Conservation (phyloP, 768 basidiomycete species). For the Suillus bovinus region DNA sequence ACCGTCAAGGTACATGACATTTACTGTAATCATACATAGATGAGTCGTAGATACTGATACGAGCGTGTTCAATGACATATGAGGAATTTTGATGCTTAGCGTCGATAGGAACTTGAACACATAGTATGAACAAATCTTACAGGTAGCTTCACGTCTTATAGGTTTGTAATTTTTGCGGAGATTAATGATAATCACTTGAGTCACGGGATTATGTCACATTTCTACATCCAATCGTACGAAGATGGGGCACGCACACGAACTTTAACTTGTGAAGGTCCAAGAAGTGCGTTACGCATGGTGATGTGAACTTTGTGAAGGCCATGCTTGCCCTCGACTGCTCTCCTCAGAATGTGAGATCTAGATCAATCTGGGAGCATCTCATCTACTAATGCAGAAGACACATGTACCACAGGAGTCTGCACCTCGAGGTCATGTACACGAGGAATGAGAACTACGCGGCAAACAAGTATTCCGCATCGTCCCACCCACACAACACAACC, state of each 20-base stretch:
- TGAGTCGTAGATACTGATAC: background rate
- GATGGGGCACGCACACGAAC: background rate
- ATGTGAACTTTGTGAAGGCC: background rate
- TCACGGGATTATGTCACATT: too few relatives aligned
- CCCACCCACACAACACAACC: background rate
- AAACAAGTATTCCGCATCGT: background rate
- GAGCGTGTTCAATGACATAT: background rate
- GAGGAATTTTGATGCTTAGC: background rate
- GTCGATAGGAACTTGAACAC: background rate
- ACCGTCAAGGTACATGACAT: background rate
- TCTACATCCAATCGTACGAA: background rate
- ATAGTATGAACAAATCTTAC: background rate
- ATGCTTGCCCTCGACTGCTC: background rate
- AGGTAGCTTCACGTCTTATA: background rate
- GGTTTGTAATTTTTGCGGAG: background rate
- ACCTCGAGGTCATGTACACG: constrained; percentile 1
- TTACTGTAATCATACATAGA: constrained; percentile 6
- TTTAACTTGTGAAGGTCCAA: constrained; percentile 1
- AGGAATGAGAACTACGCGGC: background rate
- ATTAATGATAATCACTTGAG: background rate
- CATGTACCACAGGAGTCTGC: background rate
- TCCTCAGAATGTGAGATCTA: background rate
- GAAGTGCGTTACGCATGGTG: constrained; percentile 1
- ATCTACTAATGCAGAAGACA: background rate
- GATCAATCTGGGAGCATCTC: background rate